Evolutionary conservation across 441 rosid genomes (phyloP), one percentile per base, ranked within the genome.

Genomic region (Adansonia rubrostipa): DNA sequence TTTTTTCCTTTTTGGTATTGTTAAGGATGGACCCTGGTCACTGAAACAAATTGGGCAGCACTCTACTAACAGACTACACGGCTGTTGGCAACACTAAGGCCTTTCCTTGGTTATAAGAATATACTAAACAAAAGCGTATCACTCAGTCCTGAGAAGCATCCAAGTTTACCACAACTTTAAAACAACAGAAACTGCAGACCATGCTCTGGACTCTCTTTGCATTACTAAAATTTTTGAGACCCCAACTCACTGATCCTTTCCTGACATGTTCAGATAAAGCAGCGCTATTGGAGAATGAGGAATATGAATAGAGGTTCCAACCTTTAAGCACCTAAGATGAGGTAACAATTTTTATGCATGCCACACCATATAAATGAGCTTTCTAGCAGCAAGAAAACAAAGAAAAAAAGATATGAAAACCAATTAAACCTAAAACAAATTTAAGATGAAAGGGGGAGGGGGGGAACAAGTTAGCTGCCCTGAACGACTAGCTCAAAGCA

Each of bases 401-500:
- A 50, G 47, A 33, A 53, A 71, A 53, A n/a, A 28, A 28, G 47
- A 15, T 7, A 71, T 71, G 15, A 15, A 51, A 51, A 51, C 14
- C 45, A 15, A 71, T 54, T 53, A 53, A 51, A 53, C 22, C 48
- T 28, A 71, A 71, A 28, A 71, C 22, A 54, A 42, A 2, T 36
- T 17, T 60, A 5, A 10, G 57, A 72, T 11, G 4, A 54, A 9
- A 71, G 9, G 33, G 33, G 33, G 33, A 33, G 20, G 22, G 42
- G 47, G 11, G 0, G 1, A 5, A 53, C 13, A 28, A 15, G n/a
- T 71, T 71, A 71, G 24, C 62, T 33, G n/a, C 63, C 15, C 7
- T 15, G 36, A 71, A n/a, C 14, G 8, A 33, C 75, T 9, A 71
- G 9, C 24, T 15, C 74, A 67, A 70, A 74, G 44, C 60, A 81